Conservation (phyloP, 2,329 filamentous ascomycete genomes). For the Lasiodiplodia sp. region DNA sequence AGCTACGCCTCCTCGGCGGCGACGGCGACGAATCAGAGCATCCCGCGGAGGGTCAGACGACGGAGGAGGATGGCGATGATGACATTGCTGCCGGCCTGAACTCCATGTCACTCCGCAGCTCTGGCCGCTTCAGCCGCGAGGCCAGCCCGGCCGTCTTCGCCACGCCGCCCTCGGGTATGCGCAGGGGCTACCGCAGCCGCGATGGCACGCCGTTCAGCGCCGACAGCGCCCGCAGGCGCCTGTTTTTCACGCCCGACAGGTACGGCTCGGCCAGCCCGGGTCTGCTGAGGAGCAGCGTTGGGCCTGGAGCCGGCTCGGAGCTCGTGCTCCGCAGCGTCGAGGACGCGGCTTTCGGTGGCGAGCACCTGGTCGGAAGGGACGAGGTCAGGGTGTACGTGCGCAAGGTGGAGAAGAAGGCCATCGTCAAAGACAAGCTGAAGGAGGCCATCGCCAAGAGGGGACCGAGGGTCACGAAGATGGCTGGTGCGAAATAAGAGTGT, state of each 20-base stretch:
- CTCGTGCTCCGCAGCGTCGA: slow-evolving; percentile 28
- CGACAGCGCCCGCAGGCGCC: slow-evolving; percentile 43
- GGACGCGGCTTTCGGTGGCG: slow-evolving; percentile 44
- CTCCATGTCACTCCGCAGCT: slow-evolving; percentile 29
- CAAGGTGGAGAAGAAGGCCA: slow-evolving; percentile 45
- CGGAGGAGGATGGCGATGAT: neutral
- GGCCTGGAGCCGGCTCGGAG: slow-evolving; percentile 28
- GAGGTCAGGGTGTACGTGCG: slow-evolving; percentile 49
- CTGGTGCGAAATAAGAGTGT: neutral
- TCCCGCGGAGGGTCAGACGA: slow-evolving; percentile 33
- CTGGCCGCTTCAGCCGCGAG: slow-evolving; percentile 32
- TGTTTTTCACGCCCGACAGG: slow-evolving; percentile 45
- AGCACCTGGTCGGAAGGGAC: slow-evolving; percentile 48
- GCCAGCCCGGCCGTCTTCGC: slow-evolving; percentile 42
- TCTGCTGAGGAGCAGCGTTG: slow-evolving; percentile 29
- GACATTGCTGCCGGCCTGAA: slow-evolving; percentile 30
- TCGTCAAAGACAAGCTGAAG: slow-evolving; percentile 49
- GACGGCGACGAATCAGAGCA: slow-evolving; percentile 34
- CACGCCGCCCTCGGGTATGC: slow-evolving; percentile 47
- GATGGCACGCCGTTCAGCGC: slow-evolving; percentile 39
- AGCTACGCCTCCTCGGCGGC: slow-evolving; percentile 52
- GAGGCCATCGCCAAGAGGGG: slow-evolving; percentile 45
- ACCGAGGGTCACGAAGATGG: slow-evolving; percentile 38
- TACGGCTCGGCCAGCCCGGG: slow-evolving; percentile 29
- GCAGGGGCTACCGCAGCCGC: slow-evolving; percentile 39